phyloP scores from a whole-genome alignment of 2,329 filamentous ascomycete species.

The Phialophora chinensis region DNA sequence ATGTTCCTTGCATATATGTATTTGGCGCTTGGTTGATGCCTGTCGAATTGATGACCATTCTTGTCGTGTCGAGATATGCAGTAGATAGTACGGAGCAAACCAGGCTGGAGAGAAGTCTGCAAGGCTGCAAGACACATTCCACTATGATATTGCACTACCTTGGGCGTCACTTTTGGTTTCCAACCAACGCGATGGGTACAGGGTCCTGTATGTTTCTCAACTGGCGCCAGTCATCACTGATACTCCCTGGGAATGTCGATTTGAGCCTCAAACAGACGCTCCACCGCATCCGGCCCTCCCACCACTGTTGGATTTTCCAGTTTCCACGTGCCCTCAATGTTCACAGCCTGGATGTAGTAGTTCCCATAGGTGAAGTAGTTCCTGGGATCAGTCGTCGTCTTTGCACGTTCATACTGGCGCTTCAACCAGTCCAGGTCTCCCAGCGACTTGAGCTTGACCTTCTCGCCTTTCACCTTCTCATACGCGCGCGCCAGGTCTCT shows the following conservation, averaged over 20 bases:
- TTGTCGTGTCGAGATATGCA: no score
- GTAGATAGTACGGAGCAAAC: no score
- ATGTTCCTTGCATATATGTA: not conserved
- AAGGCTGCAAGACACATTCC: no score
- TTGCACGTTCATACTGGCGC: not conserved
- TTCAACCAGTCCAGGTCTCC: not conserved
- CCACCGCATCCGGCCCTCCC: conserved; percentile 3
- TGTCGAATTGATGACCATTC: no score
- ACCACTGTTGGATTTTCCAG: conserved; percentile 9
- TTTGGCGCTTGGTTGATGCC: no score
- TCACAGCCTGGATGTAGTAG: conserved; percentile 8
- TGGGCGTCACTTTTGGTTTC: not conserved
- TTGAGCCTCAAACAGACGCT: conserved; percentile 7
- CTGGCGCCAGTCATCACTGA: not conserved
- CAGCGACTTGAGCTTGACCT: conserved; percentile 7
- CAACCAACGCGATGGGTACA: no score
- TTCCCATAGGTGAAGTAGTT: conserved; percentile 6
- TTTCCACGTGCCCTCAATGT: conserved; percentile 12
- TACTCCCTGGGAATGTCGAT: conserved; percentile 7
- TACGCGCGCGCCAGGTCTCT: conserved; percentile 12
- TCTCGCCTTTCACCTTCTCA: conserved; percentile 1
- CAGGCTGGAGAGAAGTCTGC: no score
- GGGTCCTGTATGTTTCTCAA: no score
- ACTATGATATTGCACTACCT: no score
- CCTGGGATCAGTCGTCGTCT: not conserved